phyloP scores from a whole-genome alignment of 306 rosid species.

The Quercus wislizeni region DNA sequence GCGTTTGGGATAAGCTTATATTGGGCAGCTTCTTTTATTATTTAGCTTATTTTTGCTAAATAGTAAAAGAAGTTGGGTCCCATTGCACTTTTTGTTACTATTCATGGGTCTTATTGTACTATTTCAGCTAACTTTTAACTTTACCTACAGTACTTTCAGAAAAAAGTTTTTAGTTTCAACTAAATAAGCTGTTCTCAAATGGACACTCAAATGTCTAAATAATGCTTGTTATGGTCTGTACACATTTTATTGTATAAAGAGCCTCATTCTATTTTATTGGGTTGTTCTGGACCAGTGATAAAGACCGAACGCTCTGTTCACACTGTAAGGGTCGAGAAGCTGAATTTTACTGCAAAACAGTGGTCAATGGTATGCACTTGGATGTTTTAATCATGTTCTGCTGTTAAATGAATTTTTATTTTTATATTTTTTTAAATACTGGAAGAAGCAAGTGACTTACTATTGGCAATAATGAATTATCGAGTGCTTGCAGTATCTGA shows the following conservation, averaged over 20 bases:
- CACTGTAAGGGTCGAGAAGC: conserved; percentile 95
- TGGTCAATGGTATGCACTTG: conserved; percentile 55
- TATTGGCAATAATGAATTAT: conserved; percentile 22
- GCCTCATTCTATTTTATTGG: conserved; percentile 11
- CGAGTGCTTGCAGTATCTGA: conserved; percentile 69
- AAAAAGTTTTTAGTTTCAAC: too few species aligned
- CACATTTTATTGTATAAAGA: neutral
- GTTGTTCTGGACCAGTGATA: conserved; percentile 47
- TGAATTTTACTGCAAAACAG: conserved; percentile 86
- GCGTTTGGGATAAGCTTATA: too few species aligned
- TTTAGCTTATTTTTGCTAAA: too few species aligned
- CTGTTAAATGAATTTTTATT: neutral
- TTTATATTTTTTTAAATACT: neutral
- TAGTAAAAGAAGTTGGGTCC: too few species aligned
- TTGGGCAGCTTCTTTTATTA: too few species aligned
- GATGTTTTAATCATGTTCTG: neutral
- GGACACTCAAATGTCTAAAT: neutral
- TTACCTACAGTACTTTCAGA: too few species aligned
- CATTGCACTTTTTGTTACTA: too few species aligned
- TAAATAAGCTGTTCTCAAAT: too few species aligned
- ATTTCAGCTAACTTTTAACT: too few species aligned
- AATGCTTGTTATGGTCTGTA: neutral
- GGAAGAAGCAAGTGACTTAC: conserved; percentile 4
- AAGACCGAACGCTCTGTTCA: conserved; percentile 58
- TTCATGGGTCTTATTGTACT: too few species aligned